Base-by-base conservation (phyloP, 129 eudicot species). In the Daucus carota region DNA sequence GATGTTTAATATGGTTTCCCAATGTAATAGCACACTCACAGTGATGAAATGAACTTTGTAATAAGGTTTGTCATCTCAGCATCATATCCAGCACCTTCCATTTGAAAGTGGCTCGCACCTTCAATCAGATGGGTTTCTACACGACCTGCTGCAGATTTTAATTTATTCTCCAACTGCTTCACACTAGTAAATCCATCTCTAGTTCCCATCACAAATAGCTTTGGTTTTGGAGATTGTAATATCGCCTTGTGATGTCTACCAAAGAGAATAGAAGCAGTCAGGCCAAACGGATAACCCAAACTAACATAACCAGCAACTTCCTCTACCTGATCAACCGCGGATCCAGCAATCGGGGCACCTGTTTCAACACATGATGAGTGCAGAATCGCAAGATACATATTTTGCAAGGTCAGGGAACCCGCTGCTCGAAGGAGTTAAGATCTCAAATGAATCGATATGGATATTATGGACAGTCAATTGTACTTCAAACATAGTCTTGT, bases 271-370 rank as follows among this genome's bases (percentile, higher is more conserved):
- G 96, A 90, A 52, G 98, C 92, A 3, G 87, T 87, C 28, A 83
- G 75, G 47, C 98, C 98, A 70, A 93, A 92, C 40, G 98, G 95
- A 54, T 92, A 92, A 2, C 98, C 98, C 42, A 93, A 48, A 78
- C 98, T 90, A 74, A 93, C 98, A 69, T 88, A 90, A 8, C 90
- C 97, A 3, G 85, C 86, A 38, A 90, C 80, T 84, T 90, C 89
- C 75, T 86, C 88, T 29, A 88, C 79, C 71, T 81, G 78, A 82
- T 93, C 95, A 78, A 90, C 92, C 2, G 98, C 96, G 48, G 98
- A 93, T 70, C 98, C 98, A 46, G 97, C 88, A 59, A 91, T 86
- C 0, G 97, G 91, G 40, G 98, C 98, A 77, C 98, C 98, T 93
- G 91, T 36, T 72, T 72, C 57, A 72, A 72, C n/a, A 42, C 57